Percentiles rank a stretch among this genome's conserved stretches.
Evolutionary conservation across 1,139 yeast species (phyloP).

Genomic region (Geotrichum cucujoidarum): DNA sequence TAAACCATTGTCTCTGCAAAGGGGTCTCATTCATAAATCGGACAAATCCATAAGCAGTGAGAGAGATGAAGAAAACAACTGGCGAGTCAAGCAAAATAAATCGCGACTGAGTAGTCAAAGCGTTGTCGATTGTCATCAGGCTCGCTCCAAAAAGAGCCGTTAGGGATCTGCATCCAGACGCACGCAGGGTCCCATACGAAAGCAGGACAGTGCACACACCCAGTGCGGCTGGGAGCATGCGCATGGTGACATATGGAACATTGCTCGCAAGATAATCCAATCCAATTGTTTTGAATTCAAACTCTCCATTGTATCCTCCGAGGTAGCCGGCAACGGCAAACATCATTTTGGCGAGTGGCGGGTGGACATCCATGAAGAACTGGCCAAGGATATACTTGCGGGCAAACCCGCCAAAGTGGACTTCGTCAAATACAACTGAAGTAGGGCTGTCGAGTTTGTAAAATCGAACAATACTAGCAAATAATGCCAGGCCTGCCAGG

Average conservation of each 20-base stretch:
- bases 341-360: constrained; percentile 92
- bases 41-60: constrained; percentile 73
- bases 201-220: constrained; percentile 79
- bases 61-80: constrained; percentile 82
- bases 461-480: constrained; percentile 56
- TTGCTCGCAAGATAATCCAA: constrained; percentile 61
- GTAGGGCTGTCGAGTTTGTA: constrained; percentile 60
- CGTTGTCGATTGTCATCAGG: constrained; percentile 76
- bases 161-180: constrained; percentile 76
- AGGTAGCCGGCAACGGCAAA: constrained; percentile 89
- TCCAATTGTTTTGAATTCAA: constrained; percentile 89
- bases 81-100: constrained; percentile 93
- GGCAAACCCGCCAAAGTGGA: constrained; percentile 65
- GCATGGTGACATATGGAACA: constrained; percentile 74
- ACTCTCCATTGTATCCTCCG: constrained; percentile 81
- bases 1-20: constrained; percentile 63
- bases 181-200: constrained; percentile 73
- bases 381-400: constrained; percentile 56
- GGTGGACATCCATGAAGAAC: constrained; percentile 92
- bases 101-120: constrained; percentile 83
- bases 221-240: constrained; percentile 75
- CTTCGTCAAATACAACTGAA: constrained; percentile 89
- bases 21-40: constrained; percentile 76
- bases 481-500: constrained; percentile 48
- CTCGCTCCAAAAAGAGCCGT: constrained; percentile 65